phyloP scores from a whole-genome alignment of 768 basidiomycete species.

The Auricularia auricula-judae region DNA sequence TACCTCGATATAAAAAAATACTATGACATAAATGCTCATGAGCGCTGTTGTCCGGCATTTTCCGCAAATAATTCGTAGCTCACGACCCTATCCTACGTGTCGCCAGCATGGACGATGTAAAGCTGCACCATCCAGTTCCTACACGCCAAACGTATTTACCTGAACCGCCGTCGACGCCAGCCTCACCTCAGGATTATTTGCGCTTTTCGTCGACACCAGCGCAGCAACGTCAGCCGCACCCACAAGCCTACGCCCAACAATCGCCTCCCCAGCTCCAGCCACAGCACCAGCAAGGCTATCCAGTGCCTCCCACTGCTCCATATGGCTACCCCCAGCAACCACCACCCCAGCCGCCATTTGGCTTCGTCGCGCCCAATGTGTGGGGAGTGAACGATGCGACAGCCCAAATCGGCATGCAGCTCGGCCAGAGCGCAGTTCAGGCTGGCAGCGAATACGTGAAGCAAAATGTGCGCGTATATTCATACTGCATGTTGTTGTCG shows the following conservation, averaged over 20 bases:
- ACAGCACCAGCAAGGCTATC: slow-evolving; percentile 16
- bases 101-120: slow-evolving; percentile 51
- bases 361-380: slow-evolving; percentile 34
- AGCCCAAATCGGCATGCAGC: slow-evolving; percentile 91
- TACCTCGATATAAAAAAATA: too few relatives aligned
- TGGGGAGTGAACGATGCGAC: slow-evolving; percentile 91
- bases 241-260: slow-evolving; percentile 21
- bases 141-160: slow-evolving; percentile 82
- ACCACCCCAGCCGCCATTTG: slow-evolving; percentile 24
- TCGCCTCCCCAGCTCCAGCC: slow-evolving; percentile 27
- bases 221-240: slow-evolving; percentile 9
- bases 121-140: slow-evolving; percentile 78
- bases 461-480: slow-evolving; percentile 57
- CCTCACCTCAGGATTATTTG: slow-evolving; percentile 65
- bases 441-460: slow-evolving; percentile 95
- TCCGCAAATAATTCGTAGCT: background rate
- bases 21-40: too few relatives aligned
- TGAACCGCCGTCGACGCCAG: slow-evolving; percentile 67
- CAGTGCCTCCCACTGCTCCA: slow-evolving; percentile 9
- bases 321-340: slow-evolving; percentile 27
- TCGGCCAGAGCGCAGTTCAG: slow-evolving; percentile 81
- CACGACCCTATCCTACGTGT: background rate
- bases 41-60: background rate
- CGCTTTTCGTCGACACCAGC: slow-evolving; percentile 27
- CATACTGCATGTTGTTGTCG: slow-evolving; percentile 5